A percentile compares a stretch with the other conserved stretches of the same genome.
phyloP scores from a whole-genome alignment of 2,329 filamentous ascomycete species.

The Cladosporium sp. region DNA sequence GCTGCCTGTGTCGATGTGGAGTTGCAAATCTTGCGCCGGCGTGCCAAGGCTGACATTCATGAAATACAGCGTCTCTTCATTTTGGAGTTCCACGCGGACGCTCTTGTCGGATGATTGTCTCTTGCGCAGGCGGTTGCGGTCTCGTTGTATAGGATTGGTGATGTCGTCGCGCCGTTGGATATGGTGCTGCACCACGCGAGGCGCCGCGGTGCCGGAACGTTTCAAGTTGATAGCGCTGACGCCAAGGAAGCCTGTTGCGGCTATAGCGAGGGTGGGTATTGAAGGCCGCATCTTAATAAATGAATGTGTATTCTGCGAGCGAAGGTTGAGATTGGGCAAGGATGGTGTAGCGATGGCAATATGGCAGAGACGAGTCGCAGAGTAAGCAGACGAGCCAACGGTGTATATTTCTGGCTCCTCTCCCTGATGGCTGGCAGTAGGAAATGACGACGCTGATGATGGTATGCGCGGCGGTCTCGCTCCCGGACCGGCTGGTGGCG shows the following conservation, averaged over 20 bases:
- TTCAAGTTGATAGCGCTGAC: slow-evolving; percentile 35
- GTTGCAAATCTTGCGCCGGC: slow-evolving; percentile 55
- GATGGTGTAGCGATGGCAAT: neutral
- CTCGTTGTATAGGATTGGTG: slow-evolving; percentile 43
- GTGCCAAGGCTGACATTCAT: slow-evolving; percentile 61
- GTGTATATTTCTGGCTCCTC: slow-evolving; percentile 8
- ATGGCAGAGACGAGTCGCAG: neutral
- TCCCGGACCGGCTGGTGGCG: slow-evolving; percentile 16
- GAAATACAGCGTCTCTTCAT: slow-evolving; percentile 62
- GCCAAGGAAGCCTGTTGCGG: slow-evolving; percentile 29
- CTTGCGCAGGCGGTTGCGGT: slow-evolving; percentile 48
- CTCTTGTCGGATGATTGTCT: slow-evolving; percentile 41
- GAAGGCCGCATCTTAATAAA: slow-evolving; percentile 29
- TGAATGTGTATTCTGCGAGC: neutral
- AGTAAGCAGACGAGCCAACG: neutral
- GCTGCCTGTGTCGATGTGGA: slow-evolving; percentile 65
- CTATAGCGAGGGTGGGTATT: slow-evolving; percentile 31
- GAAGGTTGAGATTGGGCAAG: neutral
- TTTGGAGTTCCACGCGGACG: slow-evolving; percentile 54
- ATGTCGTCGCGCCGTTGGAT: slow-evolving; percentile 53
- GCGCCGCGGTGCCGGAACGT: slow-evolving; percentile 33
- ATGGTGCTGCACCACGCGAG: slow-evolving; percentile 52
- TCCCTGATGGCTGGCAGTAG: slow-evolving; percentile 13
- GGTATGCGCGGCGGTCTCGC: slow-evolving; percentile 8
- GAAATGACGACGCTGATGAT: slow-evolving; percentile 21